Evolutionary conservation across 768 basidiomycete species (phyloP).

Genomic region (Mrakia gelida): DNA sequence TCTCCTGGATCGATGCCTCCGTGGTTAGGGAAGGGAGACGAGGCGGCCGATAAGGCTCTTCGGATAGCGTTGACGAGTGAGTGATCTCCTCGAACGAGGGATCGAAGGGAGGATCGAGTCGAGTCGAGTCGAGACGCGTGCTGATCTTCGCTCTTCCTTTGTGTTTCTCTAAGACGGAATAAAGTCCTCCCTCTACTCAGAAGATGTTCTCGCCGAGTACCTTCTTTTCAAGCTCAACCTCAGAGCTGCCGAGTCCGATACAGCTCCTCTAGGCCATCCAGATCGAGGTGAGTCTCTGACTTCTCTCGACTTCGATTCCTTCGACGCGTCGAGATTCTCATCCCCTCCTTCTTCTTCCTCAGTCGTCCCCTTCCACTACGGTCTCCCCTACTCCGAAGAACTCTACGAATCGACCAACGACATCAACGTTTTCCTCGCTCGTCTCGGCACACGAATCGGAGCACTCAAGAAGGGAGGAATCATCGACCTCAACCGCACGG

Average conservation of each 20-base stretch:
- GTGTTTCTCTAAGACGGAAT: conserved; percentile 52
- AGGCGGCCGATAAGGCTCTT: conserved; percentile 83
- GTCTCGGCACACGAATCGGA: conserved; percentile 69
- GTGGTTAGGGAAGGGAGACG: conserved; percentile 77
- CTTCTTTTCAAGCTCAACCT: conserved; percentile 78
- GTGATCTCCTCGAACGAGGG: neutral
- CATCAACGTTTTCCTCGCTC: conserved; percentile 61
- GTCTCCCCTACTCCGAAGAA: conserved; percentile 29
- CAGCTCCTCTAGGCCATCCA: conserved; percentile 41
- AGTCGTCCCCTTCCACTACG: conserved; percentile 54
- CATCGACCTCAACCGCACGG: conserved; percentile 65
- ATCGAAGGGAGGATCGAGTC: no score
- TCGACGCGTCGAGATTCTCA: conserved; percentile 20
- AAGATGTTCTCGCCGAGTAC: conserved; percentile 78
- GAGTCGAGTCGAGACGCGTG: neutral
- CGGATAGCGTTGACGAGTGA: conserved; percentile 89
- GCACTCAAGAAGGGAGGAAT: conserved; percentile 75
- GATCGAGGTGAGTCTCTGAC: conserved; percentile 28
- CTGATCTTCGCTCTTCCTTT: neutral
- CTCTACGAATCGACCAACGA: conserved; percentile 56
- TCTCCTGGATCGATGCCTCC: conserved; percentile 96
- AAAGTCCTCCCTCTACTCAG: conserved; percentile 85
- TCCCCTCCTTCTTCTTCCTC: conserved; percentile 50
- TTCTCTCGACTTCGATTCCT: conserved; percentile 46
- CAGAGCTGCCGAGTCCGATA: conserved; percentile 39